Base-by-base conservation (phyloP, 1,139 yeast genomes). In the Hyphopichia burtonii region DNA sequence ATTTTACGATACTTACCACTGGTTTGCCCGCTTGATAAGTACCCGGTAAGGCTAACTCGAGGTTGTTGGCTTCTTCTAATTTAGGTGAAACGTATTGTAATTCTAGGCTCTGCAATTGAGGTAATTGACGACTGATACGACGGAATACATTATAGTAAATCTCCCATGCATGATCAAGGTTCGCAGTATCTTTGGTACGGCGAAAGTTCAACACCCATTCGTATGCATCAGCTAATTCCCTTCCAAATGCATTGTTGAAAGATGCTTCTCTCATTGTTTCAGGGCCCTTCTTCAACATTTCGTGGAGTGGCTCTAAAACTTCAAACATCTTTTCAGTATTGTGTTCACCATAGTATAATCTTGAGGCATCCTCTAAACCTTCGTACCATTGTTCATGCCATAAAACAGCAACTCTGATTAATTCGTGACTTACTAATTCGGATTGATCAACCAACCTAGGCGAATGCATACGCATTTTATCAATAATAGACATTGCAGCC, bases 311-410 rank as follows among this genome's bases (percentile, higher is more conserved):
- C 50, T 89, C 96, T 41, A 94, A 66, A 1, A 91, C 91, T 23
- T 87, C 84, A 64, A 86, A 86, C 98, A 93, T 94, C 59, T 89
- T 90, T 44, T 90, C 96, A 9, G 94, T 86, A 57, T 93, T 89
- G 54, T 89, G 94, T 48, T 94, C 99, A 31, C 96, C 96, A 63
- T 90, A 93, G 68, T 86, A 94, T 42, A 87, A 77, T 46, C 97
- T 75, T 3, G 96, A 90, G 0, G 99, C 99, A 67, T 93, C 97
- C 59, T 94, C 99, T 33, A 94, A 71, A 1, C 96, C 98, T 65
- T 91, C 99, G 55, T 91, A 91, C 99, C 99, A 94, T 60, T 86
- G 86, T 58, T 94, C 99, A 55, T 90, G 96, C 98, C 99, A 91
- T 48, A 93, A 68, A 1, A 93, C 97, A 0, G 98, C 97, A 14